phyloP scores from a whole-genome alignment of 2,329 filamentous ascomycete species.

The Claviceps sp. region DNA sequence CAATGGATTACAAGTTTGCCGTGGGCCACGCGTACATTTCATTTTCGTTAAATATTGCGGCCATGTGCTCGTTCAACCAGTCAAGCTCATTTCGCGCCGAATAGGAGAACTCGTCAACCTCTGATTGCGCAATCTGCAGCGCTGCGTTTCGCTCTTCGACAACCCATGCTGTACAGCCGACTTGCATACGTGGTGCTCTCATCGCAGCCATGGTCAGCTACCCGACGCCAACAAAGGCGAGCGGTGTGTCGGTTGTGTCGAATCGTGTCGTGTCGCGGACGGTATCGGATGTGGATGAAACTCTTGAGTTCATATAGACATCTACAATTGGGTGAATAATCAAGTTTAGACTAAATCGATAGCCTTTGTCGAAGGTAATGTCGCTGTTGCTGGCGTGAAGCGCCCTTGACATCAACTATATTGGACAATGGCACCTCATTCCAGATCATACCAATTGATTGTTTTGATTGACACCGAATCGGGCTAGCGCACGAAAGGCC shows the following conservation, averaged over 20 bases:
- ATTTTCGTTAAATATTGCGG: slow-evolving; percentile 76
- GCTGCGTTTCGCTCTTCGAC: slow-evolving; percentile 70
- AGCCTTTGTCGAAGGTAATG: neutral
- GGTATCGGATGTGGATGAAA: neutral
- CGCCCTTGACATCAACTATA: slow-evolving; percentile 5
- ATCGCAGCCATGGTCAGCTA: slow-evolving; percentile 26
- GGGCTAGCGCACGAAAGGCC: slow-evolving; percentile 17
- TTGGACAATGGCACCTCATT: slow-evolving; percentile 11
- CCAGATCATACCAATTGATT: slow-evolving; percentile 14
- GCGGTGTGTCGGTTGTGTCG: neutral
- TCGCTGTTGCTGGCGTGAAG: slow-evolving; percentile 9
- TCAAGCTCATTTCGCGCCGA: slow-evolving; percentile 88
- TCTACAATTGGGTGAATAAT: neutral
- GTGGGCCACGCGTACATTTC: slow-evolving; percentile 49
- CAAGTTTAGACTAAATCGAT: neutral
- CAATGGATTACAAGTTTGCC: neutral
- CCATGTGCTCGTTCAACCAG: slow-evolving; percentile 98
- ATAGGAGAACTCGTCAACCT: slow-evolving; percentile 87
- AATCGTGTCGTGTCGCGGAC: neutral
- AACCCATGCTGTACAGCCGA: slow-evolving; percentile 79
- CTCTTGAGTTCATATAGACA: slow-evolving; percentile 5
- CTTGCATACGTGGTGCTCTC: slow-evolving; percentile 47
- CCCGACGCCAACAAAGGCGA: slow-evolving; percentile 6
- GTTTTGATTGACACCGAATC: slow-evolving; percentile 26
- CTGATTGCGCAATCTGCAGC: slow-evolving; percentile 59